Percentiles rank a stretch among this genome's conserved stretches.
Conservation (phyloP, 257 asterid species). For the Przewalskia tangutica region DNA sequence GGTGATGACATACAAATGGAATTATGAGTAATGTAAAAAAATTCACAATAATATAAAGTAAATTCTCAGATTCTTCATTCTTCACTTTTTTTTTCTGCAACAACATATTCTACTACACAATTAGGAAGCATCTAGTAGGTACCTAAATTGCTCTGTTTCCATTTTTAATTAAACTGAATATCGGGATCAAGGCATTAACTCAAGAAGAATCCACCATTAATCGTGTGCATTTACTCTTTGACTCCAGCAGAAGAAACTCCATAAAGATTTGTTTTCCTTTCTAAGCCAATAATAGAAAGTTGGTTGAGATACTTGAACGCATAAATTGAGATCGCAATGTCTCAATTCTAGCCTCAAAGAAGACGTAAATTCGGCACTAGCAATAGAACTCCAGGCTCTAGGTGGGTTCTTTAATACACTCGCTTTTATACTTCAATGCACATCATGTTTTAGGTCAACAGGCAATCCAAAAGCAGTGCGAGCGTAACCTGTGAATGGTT, state of each 20-base stretch:
- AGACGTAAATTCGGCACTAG: background rate
- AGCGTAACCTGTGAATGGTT: background rate
- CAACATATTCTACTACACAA: background rate
- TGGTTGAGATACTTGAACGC: background rate
- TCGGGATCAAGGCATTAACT: background rate
- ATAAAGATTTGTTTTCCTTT: background rate
- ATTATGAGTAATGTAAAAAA: background rate
- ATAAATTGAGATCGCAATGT: background rate
- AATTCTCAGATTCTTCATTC: background rate
- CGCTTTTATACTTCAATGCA: background rate
- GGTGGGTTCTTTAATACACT: background rate
- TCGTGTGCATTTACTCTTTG: background rate
- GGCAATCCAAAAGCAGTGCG: background rate
- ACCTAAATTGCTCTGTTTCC: background rate
- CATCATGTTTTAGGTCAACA: background rate
- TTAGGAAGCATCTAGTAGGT: background rate
- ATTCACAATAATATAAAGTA: background rate
- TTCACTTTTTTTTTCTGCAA: background rate
- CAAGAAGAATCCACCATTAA: background rate
- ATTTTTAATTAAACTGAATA: background rate
- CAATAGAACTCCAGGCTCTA: background rate
- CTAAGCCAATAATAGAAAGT: background rate
- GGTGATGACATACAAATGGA: background rate
- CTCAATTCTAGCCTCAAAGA: background rate
- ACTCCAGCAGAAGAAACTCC: background rate